Percentiles rank a stretch among this genome's conserved stretches.
phyloP scores from a whole-genome alignment of 225 moss, liverwort and hornwort species.

The Antitrichia curtipendula region DNA sequence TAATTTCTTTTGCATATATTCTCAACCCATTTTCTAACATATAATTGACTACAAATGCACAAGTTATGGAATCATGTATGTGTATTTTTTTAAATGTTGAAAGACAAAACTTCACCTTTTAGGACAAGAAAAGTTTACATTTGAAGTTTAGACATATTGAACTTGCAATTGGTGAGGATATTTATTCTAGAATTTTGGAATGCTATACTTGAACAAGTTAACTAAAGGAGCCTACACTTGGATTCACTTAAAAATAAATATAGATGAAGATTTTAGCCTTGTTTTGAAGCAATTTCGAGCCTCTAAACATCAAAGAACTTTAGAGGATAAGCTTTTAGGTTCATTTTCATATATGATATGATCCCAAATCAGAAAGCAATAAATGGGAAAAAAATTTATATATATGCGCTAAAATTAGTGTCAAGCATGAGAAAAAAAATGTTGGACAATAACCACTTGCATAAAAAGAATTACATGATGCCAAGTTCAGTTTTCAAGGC shows the following conservation, averaged over 20 bases:
- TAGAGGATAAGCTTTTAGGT: not conserved
- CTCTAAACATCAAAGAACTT: not conserved
- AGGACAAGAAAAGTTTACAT: not conserved
- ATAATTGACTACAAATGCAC: not conserved
- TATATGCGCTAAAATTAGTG: not conserved
- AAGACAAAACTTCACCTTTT: not conserved
- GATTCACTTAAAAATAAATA: not conserved
- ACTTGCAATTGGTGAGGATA: not conserved
- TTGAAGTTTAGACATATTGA: not conserved
- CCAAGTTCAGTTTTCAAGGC: no score
- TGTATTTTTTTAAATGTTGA: not conserved
- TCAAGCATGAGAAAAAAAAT: not conserved
- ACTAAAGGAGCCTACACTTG: not conserved
- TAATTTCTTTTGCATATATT: not conserved
- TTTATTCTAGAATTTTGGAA: not conserved
- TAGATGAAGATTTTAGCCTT: not conserved
- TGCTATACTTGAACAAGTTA: not conserved
- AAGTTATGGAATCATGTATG: not conserved
- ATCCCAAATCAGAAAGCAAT: not conserved
- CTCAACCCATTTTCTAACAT: not conserved
- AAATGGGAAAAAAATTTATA: not conserved
- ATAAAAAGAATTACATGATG: not conserved
- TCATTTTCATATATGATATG: not conserved
- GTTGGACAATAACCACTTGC: not conserved
- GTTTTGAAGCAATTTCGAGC: not conserved